phyloP scores from a whole-genome alignment of 148 eudicot species.

The Cornus kousa region DNA sequence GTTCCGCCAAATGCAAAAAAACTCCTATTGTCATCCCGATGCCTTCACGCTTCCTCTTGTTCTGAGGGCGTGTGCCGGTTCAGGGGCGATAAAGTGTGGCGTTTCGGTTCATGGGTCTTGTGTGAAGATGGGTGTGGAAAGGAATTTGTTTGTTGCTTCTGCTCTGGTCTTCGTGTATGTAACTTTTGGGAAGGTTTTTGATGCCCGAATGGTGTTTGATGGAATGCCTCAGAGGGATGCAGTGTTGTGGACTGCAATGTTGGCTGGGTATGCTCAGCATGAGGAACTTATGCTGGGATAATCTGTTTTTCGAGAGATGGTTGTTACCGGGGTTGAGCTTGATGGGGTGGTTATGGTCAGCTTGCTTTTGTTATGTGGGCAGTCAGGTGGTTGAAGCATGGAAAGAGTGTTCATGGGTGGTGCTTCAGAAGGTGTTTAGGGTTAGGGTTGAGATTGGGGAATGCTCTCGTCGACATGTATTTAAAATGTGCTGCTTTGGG shows the following conservation, averaged over 20 bases:
- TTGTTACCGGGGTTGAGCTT: conserved; percentile 3
- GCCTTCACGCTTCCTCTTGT: conserved; percentile 12
- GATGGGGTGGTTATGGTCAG: conserved; percentile 16
- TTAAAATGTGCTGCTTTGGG: conserved; percentile 7
- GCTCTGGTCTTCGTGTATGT: conserved; percentile 10
- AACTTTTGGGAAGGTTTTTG: background rate
- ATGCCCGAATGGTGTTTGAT: conserved; percentile 12
- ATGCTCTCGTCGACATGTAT: conserved; percentile 8
- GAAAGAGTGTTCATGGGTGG: conserved; percentile 18
- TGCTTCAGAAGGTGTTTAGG: conserved; percentile 5
- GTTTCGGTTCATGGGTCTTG: conserved; percentile 1
- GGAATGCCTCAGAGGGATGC: conserved; percentile 12
- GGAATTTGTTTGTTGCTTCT: conserved; percentile 12
- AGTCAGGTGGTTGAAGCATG: conserved; percentile 11
- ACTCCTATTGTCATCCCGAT: conserved; percentile 1
- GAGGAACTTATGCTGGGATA: conserved; percentile 6
- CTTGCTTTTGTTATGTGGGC: conserved; percentile 7
- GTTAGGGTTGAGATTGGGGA: conserved; percentile 2
- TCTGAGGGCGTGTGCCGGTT: conserved; percentile 6
- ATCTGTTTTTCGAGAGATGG: conserved; percentile 5
- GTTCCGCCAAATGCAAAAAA: background rate
- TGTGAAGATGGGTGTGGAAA: background rate
- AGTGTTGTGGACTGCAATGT: conserved; percentile 13
- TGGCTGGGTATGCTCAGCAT: conserved; percentile 15
- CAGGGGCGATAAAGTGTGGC: background rate